These are phyloP conservation scores for Leucosporidium yakuticum DNA, from an alignment of 768 basidiomycete species.

Conservation along the genomic window DNA sequence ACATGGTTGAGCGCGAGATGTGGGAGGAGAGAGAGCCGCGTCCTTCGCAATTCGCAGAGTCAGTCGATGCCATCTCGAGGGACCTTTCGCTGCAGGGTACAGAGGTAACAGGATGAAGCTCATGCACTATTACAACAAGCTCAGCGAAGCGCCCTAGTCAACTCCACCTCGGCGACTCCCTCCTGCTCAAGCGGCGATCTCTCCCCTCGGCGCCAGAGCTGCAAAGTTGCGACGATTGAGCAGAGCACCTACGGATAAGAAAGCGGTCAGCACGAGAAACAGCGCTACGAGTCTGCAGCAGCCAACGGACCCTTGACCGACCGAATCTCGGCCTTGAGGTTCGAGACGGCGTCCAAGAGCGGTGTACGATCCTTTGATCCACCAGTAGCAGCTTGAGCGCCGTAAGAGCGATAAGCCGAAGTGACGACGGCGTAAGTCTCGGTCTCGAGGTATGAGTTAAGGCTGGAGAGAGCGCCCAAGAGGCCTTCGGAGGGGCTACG, in stretches of 20 bases:
- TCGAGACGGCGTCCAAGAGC: slow-evolving; percentile 7
- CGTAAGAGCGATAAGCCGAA: slow-evolving; percentile 12
- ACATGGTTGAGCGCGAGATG: not conserved
- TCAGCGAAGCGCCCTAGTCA: not conserved
- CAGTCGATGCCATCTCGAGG: not conserved
- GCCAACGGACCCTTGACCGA: slow-evolving; percentile 23
- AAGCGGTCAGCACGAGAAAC: not conserved
- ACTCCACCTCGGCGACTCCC: not conserved
- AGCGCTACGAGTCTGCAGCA: too few species aligned
- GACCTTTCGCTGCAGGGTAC: too few species aligned
- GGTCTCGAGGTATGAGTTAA: slow-evolving; percentile 27
- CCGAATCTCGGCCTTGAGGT: slow-evolving; percentile 25
- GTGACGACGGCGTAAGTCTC: slow-evolving; percentile 12
- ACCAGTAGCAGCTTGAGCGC: not conserved
- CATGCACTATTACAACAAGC: not conserved
- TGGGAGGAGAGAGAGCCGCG: not conserved
- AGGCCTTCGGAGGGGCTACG: slow-evolving; percentile 26
- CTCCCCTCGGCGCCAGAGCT: slow-evolving; percentile 1
- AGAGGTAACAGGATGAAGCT: not conserved
- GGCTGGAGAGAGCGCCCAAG: slow-evolving; percentile 21
- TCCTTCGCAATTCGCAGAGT: not conserved
- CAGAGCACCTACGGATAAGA: slow-evolving; percentile 8
- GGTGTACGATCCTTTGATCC: slow-evolving; percentile 8
- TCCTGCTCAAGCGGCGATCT: not conserved
- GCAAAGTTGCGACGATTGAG: slow-evolving; percentile 20